Evolutionary conservation across 2,329 filamentous ascomycete genomes (phyloP).

Genomic region (Didymella keratinophila): DNA sequence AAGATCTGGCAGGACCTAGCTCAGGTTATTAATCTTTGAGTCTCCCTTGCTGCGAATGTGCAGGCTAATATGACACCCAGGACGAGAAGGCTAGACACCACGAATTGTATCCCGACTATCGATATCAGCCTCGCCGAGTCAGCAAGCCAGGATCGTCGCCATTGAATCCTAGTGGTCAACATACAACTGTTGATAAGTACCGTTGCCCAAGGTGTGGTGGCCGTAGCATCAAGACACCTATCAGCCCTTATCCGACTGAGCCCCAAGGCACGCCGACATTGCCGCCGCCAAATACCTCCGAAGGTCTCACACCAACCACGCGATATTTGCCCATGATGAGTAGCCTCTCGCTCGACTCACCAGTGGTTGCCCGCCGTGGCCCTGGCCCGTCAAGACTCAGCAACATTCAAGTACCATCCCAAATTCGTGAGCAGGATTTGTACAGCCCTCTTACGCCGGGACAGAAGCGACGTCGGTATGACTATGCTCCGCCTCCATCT

Average conservation of each 20-base stretch:
- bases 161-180: conserved; percentile 40
- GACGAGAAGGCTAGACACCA: conserved; percentile 91
- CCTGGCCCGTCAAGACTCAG: conserved; percentile 39
- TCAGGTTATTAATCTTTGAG: conserved; percentile 63
- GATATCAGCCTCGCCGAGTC: conserved; percentile 80
- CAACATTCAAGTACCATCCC: conserved; percentile 38
- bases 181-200: conserved; percentile 54
- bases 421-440: conserved; percentile 32
- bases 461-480: conserved; percentile 47
- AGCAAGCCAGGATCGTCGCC: conserved; percentile 52
- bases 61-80: conserved; percentile 50
- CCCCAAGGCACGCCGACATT: conserved; percentile 51
- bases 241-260: conserved; percentile 61
- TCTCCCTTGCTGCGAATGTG: neutral
- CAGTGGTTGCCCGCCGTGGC: conserved; percentile 31
- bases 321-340: conserved; percentile 49
- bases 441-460: conserved; percentile 47
- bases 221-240: conserved; percentile 68
- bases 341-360: conserved; percentile 53
- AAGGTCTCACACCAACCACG: conserved; percentile 43
- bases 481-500: conserved; percentile 51
- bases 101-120: conserved; percentile 89
- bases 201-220: conserved; percentile 77
- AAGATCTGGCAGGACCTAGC: conserved; percentile 88
- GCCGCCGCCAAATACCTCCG: conserved; percentile 49